Evolutionary conservation across 495 filamentous ascomycete genomes (phyloP).

Genomic region (Neurospora sp.): DNA sequence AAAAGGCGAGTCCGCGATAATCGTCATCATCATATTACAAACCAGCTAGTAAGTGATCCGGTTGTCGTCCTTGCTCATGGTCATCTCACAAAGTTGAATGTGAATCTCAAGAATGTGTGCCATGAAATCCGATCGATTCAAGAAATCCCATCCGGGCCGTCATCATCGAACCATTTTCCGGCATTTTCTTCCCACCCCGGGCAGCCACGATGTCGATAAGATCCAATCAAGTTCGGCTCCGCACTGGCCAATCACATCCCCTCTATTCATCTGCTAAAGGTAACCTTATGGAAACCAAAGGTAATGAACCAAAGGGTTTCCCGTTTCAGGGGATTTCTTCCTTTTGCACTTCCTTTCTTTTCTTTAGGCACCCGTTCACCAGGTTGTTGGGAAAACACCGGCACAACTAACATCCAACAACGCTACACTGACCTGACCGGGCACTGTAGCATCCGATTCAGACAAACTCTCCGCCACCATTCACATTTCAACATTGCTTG

Average conservation of each 20-base stretch:
- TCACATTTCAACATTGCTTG: background rate
- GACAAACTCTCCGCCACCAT: background rate
- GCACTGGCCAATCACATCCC: background rate
- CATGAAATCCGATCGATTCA: background rate
- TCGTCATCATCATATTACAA: background rate
- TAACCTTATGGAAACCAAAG: background rate
- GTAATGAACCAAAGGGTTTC: background rate
- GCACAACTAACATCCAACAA: too few relatives aligned
- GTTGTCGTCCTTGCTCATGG: background rate
- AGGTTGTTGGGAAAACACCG: too few relatives aligned
- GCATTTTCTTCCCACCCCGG: background rate
- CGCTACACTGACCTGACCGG: background rate
- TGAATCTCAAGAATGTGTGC: background rate
- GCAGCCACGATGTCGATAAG: background rate
- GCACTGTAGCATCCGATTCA: background rate
- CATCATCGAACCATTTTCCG: background rate
- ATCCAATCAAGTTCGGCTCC: background rate
- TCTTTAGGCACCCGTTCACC: background rate
- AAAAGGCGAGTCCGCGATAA: background rate
- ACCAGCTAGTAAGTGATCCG: background rate
- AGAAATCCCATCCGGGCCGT: background rate
- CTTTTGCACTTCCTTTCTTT: background rate
- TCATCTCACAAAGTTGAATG: background rate
- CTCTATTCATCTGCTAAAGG: background rate
- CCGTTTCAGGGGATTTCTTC: background rate